Evolutionary conservation across 768 basidiomycete genomes (phyloP), one percentile per base, ranked within the genome.

Genomic region (Tulasnella sp.): DNA sequence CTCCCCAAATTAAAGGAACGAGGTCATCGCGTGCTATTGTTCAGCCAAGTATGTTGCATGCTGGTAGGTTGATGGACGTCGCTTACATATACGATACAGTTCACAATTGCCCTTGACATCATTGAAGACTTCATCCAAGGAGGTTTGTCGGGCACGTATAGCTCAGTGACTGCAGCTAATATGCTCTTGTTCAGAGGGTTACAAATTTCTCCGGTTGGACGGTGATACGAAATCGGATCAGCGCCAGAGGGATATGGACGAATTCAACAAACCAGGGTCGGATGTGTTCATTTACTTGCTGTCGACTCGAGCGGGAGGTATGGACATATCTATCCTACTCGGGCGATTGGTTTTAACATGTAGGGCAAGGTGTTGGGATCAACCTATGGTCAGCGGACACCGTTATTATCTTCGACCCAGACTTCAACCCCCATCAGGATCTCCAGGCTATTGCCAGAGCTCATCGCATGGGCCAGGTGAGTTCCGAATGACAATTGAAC

Each of bases 361-460:
- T 7, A n/a, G 40, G 46, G 20, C 24, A 50, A 81, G 82, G 82
- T 44, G 82, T 88, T 60, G 89, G 89, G 8, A 89, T 99, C 85
- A 99, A 98, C 85, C 90, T 96, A 42, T 90, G 93, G 88, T 94
- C 92, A 11, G 97, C 97, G 28, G 97, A 98, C 85, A 97, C 96
- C 0, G 96, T 97, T 41, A 93, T 96, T 69, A 92, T 96, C 78
- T 95, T 93, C 83, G 97, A 99, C 84, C 96, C 96, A 0, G 98
- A 99, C 87, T 99, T 96, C 86, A 99, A 99, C 84, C 97, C 97
- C n/a, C 96, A 98, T 86, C 94, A 83, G 94, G 96, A 97, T 86
- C 88, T 97, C 75, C 96, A 97, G 90, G 98, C 98, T 46, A 98
- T 99, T 80, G 93, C 97, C 31, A 92, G 98, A 76, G 92, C 96